Base-by-base conservation (phyloP, 768 basidiomycete genomes). In the Lentinula sp. region DNA sequence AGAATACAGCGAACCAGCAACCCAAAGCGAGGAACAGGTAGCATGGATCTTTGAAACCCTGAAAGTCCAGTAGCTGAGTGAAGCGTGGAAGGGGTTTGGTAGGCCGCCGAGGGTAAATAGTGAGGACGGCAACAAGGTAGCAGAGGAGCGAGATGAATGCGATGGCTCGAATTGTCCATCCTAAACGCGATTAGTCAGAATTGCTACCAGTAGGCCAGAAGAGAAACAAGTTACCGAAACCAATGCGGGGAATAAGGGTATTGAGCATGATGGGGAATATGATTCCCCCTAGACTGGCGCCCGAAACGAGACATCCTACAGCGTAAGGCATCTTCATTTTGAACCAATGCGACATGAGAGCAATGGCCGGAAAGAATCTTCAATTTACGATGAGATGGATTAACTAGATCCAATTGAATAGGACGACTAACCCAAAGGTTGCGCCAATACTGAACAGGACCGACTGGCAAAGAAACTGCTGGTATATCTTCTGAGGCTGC, bases 271-370 rank as follows among this genome's bases (percentile, higher is more conserved):
- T 64, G 3, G 72, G 72, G 41, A 70, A 73, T n/a, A 74, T 58
- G 36, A 74, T 69, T n/a, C 74, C 72, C 0, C 77, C 76, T 8
- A 72, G 33, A 5, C 69, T 69, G 4, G 67, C 65, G 4, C 75
- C 73, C 10, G 70, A 70, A 2, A 71, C 67, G 12, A 74, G 68
- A 59, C 75, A 65, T 6, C 77, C 74, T 12, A 74, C 68, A 0
- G 75, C 77, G 15, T 73, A 69, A 1, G 70, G 70, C 15, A 73
- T 62, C 6, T 66, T 63, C 10, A 64, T 62, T 52, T 70, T 69
- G 65, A 77, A 77, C 67, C 70, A 72, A 61, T 78, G 76, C 1
- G 69, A 66, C 10, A 76, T 67, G 1, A 74, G 71, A 4, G 71
- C 70, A 35, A 76, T 62, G 1, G 70, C 65, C 0, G 76, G 76